Conservation (phyloP, 1,284 basidiomycete species). For the Leccinum pachyderme region DNA sequence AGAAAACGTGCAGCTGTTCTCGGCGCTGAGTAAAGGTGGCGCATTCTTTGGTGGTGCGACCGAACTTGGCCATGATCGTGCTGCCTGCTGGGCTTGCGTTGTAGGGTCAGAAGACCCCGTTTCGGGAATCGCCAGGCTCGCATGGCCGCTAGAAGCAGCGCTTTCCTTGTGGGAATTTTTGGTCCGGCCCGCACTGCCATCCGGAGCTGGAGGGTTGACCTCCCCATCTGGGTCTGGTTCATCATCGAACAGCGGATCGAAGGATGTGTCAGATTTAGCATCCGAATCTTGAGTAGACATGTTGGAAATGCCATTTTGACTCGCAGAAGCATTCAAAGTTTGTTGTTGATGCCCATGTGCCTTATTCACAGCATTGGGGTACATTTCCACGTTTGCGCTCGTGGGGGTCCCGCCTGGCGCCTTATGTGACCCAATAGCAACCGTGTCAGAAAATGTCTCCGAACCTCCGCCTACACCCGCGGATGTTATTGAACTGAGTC, state of each 20-base stretch:
- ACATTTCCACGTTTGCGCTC: slow-evolving; percentile 23
- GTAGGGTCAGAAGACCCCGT: slow-evolving; percentile 30
- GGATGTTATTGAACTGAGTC: slow-evolving; percentile 32
- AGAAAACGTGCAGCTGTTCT: slow-evolving; percentile 66
- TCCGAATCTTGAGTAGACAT: slow-evolving; percentile 45
- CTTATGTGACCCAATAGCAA: slow-evolving; percentile 7
- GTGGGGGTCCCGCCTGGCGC: slow-evolving; percentile 12
- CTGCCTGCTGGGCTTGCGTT: slow-evolving; percentile 27
- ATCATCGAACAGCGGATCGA: slow-evolving; percentile 79
- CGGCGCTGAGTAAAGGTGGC: slow-evolving; percentile 65
- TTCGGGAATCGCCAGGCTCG: slow-evolving; percentile 24
- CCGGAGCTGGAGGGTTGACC: slow-evolving; percentile 26
- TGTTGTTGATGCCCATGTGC: slow-evolving; percentile 16
- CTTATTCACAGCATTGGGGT: slow-evolving; percentile 15
- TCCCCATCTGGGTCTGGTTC: slow-evolving; percentile 59
- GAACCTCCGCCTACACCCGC: slow-evolving; percentile 25
- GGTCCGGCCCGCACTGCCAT: slow-evolving; percentile 13
- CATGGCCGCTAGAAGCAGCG: slow-evolving; percentile 9
- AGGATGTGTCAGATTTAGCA: slow-evolving; percentile 72
- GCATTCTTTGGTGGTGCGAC: slow-evolving; percentile 64
- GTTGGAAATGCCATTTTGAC: slow-evolving; percentile 27
- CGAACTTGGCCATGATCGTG: slow-evolving; percentile 27
- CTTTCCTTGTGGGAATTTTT: slow-evolving; percentile 19
- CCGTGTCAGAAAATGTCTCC: slow-evolving; percentile 14
- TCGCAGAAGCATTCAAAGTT: slow-evolving; percentile 18